Evolutionary conservation across 1,284 basidiomycete genomes (phyloP).

Genomic region (Boletus sp.): DNA sequence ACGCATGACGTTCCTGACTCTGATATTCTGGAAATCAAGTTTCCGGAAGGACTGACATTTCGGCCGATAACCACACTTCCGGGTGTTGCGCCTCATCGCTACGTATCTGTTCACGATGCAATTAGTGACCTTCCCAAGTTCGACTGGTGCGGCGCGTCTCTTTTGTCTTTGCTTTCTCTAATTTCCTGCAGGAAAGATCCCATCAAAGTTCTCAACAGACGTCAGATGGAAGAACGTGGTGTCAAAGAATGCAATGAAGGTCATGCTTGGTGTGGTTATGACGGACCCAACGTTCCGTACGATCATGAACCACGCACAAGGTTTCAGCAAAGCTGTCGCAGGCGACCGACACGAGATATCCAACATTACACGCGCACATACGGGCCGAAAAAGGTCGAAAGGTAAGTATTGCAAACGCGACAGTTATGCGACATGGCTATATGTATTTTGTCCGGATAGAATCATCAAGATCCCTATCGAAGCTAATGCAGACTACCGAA

Average conservation of each 20-base stretch:
- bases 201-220: background rate
- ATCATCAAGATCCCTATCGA: constrained; percentile 56
- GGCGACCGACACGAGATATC: constrained; percentile 47
- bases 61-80: constrained; percentile 48
- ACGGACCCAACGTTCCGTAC: constrained; percentile 42
- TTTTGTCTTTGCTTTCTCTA: background rate
- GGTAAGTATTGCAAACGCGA: constrained; percentile 30
- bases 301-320: constrained; percentile 50
- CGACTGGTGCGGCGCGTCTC: constrained; percentile 58
- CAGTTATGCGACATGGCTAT: background rate
- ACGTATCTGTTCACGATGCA: constrained; percentile 66
- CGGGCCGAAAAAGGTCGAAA: constrained; percentile 43
- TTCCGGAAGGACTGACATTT: constrained; percentile 46
- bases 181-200: constrained; percentile 35
- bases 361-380: constrained; percentile 53
- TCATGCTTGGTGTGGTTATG: constrained; percentile 47
- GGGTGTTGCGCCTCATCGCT: constrained; percentile 56
- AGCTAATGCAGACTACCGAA: constrained; percentile 59
- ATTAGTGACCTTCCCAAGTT: constrained; percentile 69
- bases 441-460: constrained; percentile 34
- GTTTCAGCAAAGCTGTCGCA: constrained; percentile 53
- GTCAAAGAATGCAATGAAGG: constrained; percentile 43
- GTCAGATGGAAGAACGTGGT: constrained; percentile 20
- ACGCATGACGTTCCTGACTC: constrained; percentile 62
- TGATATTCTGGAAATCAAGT: constrained; percentile 51